A percentile compares a stretch with the other conserved stretches of the same genome.
Evolutionary conservation across 1,284 basidiomycete species (phyloP).

Genomic region (Puccinia brachypodii): DNA sequence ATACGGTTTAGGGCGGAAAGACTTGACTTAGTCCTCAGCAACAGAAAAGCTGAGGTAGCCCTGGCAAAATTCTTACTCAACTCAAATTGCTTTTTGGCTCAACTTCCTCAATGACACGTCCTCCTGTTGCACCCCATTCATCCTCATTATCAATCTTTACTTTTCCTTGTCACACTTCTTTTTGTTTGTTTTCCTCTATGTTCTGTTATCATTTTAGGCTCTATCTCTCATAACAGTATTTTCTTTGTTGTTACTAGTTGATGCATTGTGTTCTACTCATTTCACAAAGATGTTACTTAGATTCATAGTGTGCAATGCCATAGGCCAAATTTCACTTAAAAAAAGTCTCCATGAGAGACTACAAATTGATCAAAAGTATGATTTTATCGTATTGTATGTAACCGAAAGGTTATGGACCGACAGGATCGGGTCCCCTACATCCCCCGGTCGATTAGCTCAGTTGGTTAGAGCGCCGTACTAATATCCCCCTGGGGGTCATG

Average conservation of each 20-base stretch:
- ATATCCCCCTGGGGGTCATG: too few species aligned
- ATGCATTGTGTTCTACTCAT: background rate
- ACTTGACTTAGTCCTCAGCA: background rate
- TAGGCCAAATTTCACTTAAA: background rate
- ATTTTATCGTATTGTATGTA: background rate
- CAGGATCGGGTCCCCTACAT: background rate
- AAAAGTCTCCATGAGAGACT: background rate
- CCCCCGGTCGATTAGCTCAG: constrained; percentile 25
- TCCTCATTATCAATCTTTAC: background rate
- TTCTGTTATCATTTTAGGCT: background rate
- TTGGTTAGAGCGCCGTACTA: constrained; percentile 39
- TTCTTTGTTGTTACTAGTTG: background rate
- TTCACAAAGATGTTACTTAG: background rate
- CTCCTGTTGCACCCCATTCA: background rate
- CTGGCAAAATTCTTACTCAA: background rate
- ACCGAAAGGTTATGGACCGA: background rate
- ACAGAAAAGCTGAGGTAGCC: background rate
- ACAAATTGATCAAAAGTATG: background rate
- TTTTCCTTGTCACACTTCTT: background rate
- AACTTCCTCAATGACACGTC: background rate
- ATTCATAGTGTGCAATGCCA: background rate
- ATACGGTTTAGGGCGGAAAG: background rate
- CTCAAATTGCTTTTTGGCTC: background rate
- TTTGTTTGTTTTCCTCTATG: background rate
- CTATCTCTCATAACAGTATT: background rate